Conservation (phyloP, 192 early-diverging fungal genomes). For the Gonapodya prolifera region DNA sequence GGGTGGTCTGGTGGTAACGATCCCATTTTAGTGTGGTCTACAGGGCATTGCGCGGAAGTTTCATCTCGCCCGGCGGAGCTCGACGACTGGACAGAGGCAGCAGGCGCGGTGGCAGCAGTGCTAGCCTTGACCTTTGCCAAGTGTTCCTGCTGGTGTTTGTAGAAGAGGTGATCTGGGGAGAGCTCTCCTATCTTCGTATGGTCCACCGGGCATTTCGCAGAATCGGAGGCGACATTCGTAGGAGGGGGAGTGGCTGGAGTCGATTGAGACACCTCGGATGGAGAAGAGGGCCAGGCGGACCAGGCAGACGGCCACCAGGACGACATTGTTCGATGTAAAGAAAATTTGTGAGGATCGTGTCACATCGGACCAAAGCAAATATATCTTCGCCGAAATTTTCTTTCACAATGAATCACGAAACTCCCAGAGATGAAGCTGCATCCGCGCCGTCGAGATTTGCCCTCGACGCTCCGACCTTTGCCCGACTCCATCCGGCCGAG, state of each 20-base stretch:
- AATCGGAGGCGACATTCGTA: not conserved
- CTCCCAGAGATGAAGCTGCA: not conserved
- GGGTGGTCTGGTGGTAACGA: not conserved
- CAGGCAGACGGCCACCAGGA: not conserved
- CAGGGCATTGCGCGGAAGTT: conserved; percentile 5
- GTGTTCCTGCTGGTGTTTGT: not conserved
- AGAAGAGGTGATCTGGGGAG: not conserved
- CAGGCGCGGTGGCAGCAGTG: not conserved
- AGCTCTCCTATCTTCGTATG: not conserved
- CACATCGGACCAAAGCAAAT: no score
- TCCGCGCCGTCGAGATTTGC: not conserved
- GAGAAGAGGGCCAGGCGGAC: not conserved
- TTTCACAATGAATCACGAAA: no score
- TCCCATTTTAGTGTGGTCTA: conserved; percentile 6
- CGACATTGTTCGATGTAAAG: no score
- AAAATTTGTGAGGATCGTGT: no score
- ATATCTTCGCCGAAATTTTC: no score
- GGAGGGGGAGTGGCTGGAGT: not conserved
- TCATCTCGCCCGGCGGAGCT: not conserved
- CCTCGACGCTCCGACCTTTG: conserved; percentile 41
- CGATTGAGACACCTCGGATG: not conserved
- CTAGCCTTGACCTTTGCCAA: not conserved
- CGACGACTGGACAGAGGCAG: not conserved
- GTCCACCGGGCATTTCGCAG: conserved; percentile 17
- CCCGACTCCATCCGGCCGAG: conserved; percentile 75